A percentile compares a stretch with the other conserved stretches of the same genome.
These are phyloP conservation scores for Grosmannia clavigera DNA, from an alignment of 2,329 filamentous ascomycete genomes.

Conservation along the genomic window DNA sequence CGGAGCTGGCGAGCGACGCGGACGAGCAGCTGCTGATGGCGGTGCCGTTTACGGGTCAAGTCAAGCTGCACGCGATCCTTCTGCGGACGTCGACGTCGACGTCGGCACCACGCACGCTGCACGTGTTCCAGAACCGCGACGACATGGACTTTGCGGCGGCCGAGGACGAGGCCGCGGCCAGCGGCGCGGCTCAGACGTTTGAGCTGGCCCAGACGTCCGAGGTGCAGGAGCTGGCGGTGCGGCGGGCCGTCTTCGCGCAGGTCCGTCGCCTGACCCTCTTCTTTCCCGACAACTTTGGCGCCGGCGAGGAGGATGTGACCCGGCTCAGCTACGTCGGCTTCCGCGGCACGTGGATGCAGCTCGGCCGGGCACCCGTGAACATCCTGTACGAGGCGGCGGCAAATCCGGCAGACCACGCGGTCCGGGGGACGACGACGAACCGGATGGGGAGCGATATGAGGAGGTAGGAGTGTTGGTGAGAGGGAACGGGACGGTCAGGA, in stretches of 20 bases:
- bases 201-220: slow-evolving; percentile 67
- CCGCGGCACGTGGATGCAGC: slow-evolving; percentile 83
- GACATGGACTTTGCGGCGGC: slow-evolving; percentile 76
- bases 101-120: slow-evolving; percentile 68
- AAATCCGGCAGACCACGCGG: slow-evolving; percentile 75
- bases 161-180: slow-evolving; percentile 51
- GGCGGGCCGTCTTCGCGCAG: slow-evolving; percentile 76
- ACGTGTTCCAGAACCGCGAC: slow-evolving; percentile 76
- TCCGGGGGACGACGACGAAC: slow-evolving; percentile 44
- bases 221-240: slow-evolving; percentile 77
- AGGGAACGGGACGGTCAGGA: no score
- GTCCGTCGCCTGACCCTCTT: slow-evolving; percentile 77
- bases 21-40: slow-evolving; percentile 93
- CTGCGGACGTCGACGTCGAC: slow-evolving; percentile 62
- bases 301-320: slow-evolving; percentile 69
- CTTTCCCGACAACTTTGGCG: slow-evolving; percentile 81
- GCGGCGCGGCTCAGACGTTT: slow-evolving; percentile 45
- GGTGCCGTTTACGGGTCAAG: slow-evolving; percentile 88
- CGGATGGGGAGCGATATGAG: slow-evolving; percentile 44
- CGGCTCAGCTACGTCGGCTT: slow-evolving; percentile 77
- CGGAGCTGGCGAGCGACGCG: slow-evolving; percentile 72
- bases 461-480: slow-evolving; percentile 18
- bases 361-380: slow-evolving; percentile 70
- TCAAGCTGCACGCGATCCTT: slow-evolving; percentile 83
- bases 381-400: slow-evolving; percentile 91